These are phyloP conservation scores for Fusarium domesticum DNA, from an alignment of 2,329 filamentous ascomycete genomes.

Conservation along the genomic window DNA sequence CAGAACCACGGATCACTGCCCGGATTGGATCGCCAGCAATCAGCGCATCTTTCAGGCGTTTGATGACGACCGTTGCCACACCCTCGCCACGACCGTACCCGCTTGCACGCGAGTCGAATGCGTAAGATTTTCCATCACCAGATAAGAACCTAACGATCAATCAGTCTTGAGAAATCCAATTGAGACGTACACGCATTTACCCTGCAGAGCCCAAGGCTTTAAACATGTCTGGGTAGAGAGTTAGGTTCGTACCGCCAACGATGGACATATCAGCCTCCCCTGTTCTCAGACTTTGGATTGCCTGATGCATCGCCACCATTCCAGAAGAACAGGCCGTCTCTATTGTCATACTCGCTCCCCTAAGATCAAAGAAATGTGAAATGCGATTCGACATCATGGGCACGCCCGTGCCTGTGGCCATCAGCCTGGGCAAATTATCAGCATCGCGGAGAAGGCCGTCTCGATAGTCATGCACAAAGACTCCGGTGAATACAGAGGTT, in stretches of 20 bases:
- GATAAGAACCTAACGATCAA: constrained; percentile 11
- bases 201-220: too few relatives aligned
- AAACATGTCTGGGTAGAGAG: constrained; percentile 10
- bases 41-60: not conserved
- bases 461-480: constrained; percentile 4
- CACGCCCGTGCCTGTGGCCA: not conserved
- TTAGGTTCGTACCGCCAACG: constrained; percentile 9
- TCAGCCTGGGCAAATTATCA: not conserved
- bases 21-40: constrained; percentile 2
- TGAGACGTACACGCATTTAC: too few relatives aligned
- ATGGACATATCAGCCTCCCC: constrained; percentile 11
- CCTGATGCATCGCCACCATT: constrained; percentile 1
- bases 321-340: constrained; percentile 6
- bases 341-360: constrained; percentile 3
- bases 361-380: constrained; percentile 6
- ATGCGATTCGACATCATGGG: constrained; percentile 18
- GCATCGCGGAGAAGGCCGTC: not conserved
- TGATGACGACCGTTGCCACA: not conserved
- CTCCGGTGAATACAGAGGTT: constrained; percentile 8
- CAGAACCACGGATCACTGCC: constrained; percentile 1
- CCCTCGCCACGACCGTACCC: constrained; percentile 8
- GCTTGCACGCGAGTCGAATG: constrained; percentile 10
- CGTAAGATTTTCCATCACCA: constrained; percentile 1
- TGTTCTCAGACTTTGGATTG: not conserved
- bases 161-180: too few relatives aligned